Base-by-base conservation (phyloP, 192 early-diverging fungal genomes). In the Coemansia javaensis region DNA sequence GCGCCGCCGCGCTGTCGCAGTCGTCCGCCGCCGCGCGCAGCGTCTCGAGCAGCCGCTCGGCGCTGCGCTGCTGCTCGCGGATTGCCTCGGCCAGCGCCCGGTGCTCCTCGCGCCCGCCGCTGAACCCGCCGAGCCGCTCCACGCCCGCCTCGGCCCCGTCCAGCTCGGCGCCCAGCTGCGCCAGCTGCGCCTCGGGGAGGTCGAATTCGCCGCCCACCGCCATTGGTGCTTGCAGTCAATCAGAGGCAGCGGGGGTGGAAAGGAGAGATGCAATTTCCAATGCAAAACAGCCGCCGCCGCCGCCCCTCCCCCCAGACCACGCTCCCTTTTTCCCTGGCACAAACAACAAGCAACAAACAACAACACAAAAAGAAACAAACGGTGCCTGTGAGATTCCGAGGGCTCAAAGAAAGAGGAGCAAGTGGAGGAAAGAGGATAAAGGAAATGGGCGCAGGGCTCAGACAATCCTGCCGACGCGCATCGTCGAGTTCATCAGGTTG, bases 401-500 rank as follows among this genome's bases (percentile, higher is more conserved):
- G n/a, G n/a, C n/a, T n/a, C n/a, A n/a, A n/a, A 32, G 10, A 51
- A 47, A 42, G 32, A 27, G 32, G 16, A 20, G 32, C 7, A 40
- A 13, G n/a, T 23, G 23, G 15, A 24, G n/a, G 8, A 63, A 59
- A 23, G n/a, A 37, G 32, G 13, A 18, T n/a, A n/a, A n/a, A n/a
- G n/a, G n/a, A n/a, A n/a, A n/a, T n/a, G n/a, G n/a, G n/a, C n/a
- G n/a, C n/a, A n/a, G n/a, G 11, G 18, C 2, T 40, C 45, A 73
- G 41, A 73, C 51, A 41, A 73, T 73, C 32, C 55, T 65, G 43
- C 81, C 85, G 33, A 87, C 69, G 39, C 86, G 76, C 81, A 88
- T 81, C 44, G 75, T 75, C 14, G 81, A 79, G 65, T 68, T 68
- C 78, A 90, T 66, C 58, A 95, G 65, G 60, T 90, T 87, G 27